phyloP scores from a whole-genome alignment of 495 filamentous ascomycete species.

The Hyaloscypha hepaticicola region DNA sequence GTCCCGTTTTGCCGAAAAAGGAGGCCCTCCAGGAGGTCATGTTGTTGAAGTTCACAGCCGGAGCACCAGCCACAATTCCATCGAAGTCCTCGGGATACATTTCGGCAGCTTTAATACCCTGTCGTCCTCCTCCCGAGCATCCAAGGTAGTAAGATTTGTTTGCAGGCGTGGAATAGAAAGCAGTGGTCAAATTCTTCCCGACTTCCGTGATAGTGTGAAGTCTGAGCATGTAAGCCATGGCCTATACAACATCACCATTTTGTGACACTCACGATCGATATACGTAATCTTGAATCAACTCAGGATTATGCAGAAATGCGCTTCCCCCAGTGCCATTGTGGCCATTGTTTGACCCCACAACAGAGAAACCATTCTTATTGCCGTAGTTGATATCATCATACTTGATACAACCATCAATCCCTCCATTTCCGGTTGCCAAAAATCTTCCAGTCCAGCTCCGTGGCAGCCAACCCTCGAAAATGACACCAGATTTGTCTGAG shows the following conservation, averaged over 20 bases:
- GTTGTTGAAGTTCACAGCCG: constrained; percentile 50
- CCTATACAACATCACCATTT: constrained; percentile 40
- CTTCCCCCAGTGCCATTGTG: constrained; percentile 54
- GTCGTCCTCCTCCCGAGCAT: constrained; percentile 60
- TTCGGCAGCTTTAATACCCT: constrained; percentile 54
- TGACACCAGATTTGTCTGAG: constrained; percentile 51
- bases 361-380: constrained; percentile 51
- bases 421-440: constrained; percentile 56
- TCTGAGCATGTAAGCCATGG: constrained; percentile 33
- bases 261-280: constrained; percentile 41
- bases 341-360: constrained; percentile 56
- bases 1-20: constrained; percentile 46
- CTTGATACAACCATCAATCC: constrained; percentile 51
- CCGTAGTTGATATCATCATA: constrained; percentile 35
- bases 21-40: constrained; percentile 52
- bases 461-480: constrained; percentile 60
- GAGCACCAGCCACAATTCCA: constrained; percentile 63
- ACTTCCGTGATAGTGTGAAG: constrained; percentile 50
- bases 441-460: constrained; percentile 49
- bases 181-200: constrained; percentile 33
- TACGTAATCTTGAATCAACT: constrained; percentile 47
- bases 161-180: constrained; percentile 37
- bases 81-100: constrained; percentile 60
- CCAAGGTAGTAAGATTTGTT: constrained; percentile 52
- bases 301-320: constrained; percentile 50